These are phyloP conservation scores for Cladosporium oxysporum DNA, from an alignment of 2,329 filamentous ascomycete species.

Conservation along the genomic window DNA sequence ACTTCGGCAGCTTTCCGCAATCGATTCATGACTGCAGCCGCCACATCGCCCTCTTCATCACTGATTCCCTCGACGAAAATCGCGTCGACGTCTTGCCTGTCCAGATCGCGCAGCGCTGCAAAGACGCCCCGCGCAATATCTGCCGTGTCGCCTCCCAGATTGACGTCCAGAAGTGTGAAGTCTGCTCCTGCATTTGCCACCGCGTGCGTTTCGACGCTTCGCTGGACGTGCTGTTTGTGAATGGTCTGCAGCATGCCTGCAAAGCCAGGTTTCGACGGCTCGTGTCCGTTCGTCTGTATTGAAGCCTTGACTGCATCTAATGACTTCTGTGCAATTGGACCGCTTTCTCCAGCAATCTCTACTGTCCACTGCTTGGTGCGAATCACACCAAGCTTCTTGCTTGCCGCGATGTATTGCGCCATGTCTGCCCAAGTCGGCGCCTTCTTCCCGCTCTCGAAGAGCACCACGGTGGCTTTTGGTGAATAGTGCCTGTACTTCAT, in stretches of 20 bases:
- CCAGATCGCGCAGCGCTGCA: slow-evolving; percentile 80
- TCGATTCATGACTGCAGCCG: slow-evolving; percentile 64
- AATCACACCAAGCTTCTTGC: slow-evolving; percentile 43
- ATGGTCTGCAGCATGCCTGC: slow-evolving; percentile 29
- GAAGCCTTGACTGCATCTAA: not conserved
- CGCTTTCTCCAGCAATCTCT: slow-evolving; percentile 3
- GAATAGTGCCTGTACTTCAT: slow-evolving; percentile 99
- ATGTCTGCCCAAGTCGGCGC: slow-evolving; percentile 36
- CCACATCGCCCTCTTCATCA: slow-evolving; percentile 69
- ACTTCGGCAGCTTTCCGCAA: slow-evolving; percentile 51
- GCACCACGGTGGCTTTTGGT: slow-evolving; percentile 73
- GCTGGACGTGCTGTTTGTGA: slow-evolving; percentile 17
- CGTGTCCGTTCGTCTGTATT: slow-evolving; percentile 28
- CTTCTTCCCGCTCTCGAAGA: slow-evolving; percentile 62
- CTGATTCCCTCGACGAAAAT: slow-evolving; percentile 89
- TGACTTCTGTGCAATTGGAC: slow-evolving; percentile 1
- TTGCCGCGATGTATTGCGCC: slow-evolving; percentile 29
- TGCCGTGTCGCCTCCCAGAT: slow-evolving; percentile 68
- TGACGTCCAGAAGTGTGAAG: slow-evolving; percentile 64
- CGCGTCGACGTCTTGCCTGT: slow-evolving; percentile 73
- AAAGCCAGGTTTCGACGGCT: slow-evolving; percentile 26
- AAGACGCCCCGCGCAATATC: slow-evolving; percentile 86
- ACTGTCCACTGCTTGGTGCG: slow-evolving; percentile 39
- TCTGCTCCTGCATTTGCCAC: not conserved
- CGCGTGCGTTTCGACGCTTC: slow-evolving; percentile 4